A percentile compares a stretch with the other conserved stretches of the same genome.
Conservation (phyloP, 495 filamentous ascomycete species). For the Aspergillus sclerotioniger region DNA sequence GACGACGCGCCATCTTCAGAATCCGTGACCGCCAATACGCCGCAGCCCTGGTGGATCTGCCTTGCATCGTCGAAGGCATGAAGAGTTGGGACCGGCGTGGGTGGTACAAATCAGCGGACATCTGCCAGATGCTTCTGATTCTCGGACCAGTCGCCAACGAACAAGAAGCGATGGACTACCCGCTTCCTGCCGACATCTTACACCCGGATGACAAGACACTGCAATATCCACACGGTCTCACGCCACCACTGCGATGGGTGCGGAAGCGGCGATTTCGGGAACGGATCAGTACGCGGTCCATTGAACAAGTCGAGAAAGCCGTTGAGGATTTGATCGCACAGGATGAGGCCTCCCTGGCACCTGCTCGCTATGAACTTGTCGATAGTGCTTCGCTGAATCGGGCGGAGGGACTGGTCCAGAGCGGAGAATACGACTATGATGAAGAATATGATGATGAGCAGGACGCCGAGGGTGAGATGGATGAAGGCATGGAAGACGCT, state of each 20-base stretch:
- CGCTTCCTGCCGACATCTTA: conserved; percentile 64
- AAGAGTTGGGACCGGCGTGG: conserved; percentile 92
- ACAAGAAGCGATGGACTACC: conserved; percentile 64
- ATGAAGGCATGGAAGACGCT: conserved; percentile 38
- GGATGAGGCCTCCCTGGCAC: conserved; percentile 58
- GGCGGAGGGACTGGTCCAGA: conserved; percentile 43
- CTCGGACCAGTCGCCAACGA: conserved; percentile 69
- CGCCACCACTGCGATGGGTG: conserved; percentile 85
- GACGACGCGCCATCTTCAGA: conserved; percentile 67
- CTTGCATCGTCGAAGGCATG: conserved; percentile 89
- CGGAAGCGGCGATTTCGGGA: conserved; percentile 79
- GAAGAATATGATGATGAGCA: conserved; percentile 54
- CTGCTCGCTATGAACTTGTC: conserved; percentile 59
- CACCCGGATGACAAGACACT: conserved; percentile 55
- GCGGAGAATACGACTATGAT: conserved; percentile 47
- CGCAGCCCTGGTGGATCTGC: conserved; percentile 80
- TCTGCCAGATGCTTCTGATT: conserved; percentile 92
- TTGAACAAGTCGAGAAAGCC: conserved; percentile 81
- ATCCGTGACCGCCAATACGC: conserved; percentile 73
- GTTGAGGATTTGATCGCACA: conserved; percentile 72
- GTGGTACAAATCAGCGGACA: conserved; percentile 91
- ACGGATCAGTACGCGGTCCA: conserved; percentile 75
- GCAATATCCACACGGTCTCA: conserved; percentile 89
- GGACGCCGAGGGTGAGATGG: conserved; percentile 55
- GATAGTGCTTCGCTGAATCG: conserved; percentile 57